Evolutionary conservation across 2,329 filamentous ascomycete genomes (phyloP), one percentile per base, ranked within the genome.

Genomic region (Fusarium graminum): DNA sequence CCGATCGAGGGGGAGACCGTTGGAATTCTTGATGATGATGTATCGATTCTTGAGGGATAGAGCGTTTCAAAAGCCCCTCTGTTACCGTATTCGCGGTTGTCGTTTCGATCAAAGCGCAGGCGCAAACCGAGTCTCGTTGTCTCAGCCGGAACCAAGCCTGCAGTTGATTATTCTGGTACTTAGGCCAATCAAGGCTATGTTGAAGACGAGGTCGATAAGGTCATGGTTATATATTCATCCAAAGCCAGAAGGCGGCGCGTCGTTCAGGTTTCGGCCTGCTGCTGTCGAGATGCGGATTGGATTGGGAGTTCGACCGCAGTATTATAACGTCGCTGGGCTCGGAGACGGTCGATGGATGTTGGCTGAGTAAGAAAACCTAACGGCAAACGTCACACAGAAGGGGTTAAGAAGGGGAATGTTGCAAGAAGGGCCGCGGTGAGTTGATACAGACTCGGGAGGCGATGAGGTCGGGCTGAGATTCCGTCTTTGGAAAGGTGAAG

Each of bases 1-100:
- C 51, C 51, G 63, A 72, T 70, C 69, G 66, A 66, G 57, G 59
- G 58, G 46, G 32, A 42, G 26, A 36, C 36, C 46, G 68, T 43
- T 66, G 63, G 70, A 60, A 65, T 59, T 36, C 58, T 44, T 38
- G 47, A 61, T 61, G 66, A 66, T 51, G 66, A 38, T 59, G 49
- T 61, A 53, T 62, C 66, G 59, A 60, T 51, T 49, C 52, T 70
- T 60, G 64, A 63, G 65, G 70, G 63, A 66, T 63, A 61, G 57
- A 63, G 62, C 66, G 74, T 76, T 75, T 77, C 75, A 76, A 70
- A 73, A 63, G 58, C 67, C 67, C 72, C 71, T 72, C 68, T 70
- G 60, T 68, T 64, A 47, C 52, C 58, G 60, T 70, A 56, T 67
- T 59, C 70, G 49, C 52, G 63, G 63, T 59, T 60, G 52, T 69